Base-by-base conservation (phyloP, 177 flowering plant genomes). In the Vitis hybrid region DNA sequence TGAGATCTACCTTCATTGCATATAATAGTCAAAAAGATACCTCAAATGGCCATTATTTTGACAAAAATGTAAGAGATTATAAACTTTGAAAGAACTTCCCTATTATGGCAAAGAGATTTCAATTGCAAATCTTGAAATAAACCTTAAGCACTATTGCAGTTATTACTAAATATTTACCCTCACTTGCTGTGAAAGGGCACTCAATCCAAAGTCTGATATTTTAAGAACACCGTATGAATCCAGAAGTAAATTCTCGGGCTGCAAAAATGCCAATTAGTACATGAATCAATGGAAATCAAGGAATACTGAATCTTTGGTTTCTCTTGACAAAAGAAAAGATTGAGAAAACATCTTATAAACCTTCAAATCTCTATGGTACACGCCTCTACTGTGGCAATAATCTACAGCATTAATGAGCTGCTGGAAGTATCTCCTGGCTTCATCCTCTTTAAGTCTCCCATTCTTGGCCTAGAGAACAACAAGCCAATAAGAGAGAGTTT, bases 371-470 rank as follows among this genome's bases (percentile, higher is more conserved):
- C 97, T 77, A 66, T 94, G 99, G 81, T 82, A 91, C 4, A 92
- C 93, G 26, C 99, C 97, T 84, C 99, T 82, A 70, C 97, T 93
- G 67, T 94, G 99, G 77, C 97, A 92, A 71, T 90, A 94, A 81
- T 94, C 97, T 14, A 94, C 95, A 34, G 97, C 95, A 82, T 92
- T 84, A 68, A 94, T 89, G 58, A 92, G 97, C 81, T 94, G 99
- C 62, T 94, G 99, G 81, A 91, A 94, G 65, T 92, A 94, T 72
- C 86, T 82, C 82, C 94, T 82, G n/a, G 99, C 99, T 72, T 87
- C 94, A 63, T 91, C 92, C 78, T 94, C 97, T 66, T 77, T 81
- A 9, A 94, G 85, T 72, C 88, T 88, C 52, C 95, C 97, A 79
- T 84, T 66, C 65, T 82, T 86, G 49, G 91, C 93, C 96, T 91